Conservation (phyloP, 2,329 filamentous ascomycete species). For the Colletotrichum coccodes region DNA sequence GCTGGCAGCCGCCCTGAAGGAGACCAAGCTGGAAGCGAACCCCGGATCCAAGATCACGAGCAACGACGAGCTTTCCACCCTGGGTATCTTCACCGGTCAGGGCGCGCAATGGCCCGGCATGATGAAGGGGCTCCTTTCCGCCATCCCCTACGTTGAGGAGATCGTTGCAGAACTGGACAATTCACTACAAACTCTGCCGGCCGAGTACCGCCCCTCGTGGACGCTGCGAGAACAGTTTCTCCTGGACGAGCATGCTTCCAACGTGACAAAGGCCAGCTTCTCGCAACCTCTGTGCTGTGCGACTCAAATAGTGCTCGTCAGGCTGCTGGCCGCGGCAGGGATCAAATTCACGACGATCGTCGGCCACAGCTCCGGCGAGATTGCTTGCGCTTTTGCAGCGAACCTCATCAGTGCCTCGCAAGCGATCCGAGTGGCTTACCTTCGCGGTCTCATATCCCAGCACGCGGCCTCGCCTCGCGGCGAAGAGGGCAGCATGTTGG, state of each 20-base stretch:
- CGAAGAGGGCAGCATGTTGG: constrained; percentile 38
- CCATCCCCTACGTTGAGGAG: constrained; percentile 7
- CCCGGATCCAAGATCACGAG: no score
- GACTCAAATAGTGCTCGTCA: constrained; percentile 37
- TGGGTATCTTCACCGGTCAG: constrained; percentile 44
- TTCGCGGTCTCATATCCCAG: constrained; percentile 28
- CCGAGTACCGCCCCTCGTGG: constrained; percentile 39
- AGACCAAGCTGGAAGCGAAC: no score
- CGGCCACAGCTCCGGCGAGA: constrained; percentile 62
- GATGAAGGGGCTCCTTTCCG: constrained; percentile 29
- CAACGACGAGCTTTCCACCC: neutral
- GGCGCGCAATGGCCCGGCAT: constrained; percentile 43
- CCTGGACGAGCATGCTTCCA: constrained; percentile 29
- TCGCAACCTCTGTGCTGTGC: constrained; percentile 29
- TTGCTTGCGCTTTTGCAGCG: constrained; percentile 59
- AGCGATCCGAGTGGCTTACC: constrained; percentile 39
- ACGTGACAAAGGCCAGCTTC: constrained; percentile 36
- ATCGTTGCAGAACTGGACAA: constrained; percentile 37
- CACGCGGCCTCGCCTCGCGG: neutral
- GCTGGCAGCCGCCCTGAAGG: constrained; percentile 1
- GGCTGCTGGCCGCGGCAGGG: constrained; percentile 40
- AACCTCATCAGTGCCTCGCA: constrained; percentile 46
- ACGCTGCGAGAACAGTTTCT: constrained; percentile 37
- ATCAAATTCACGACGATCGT: constrained; percentile 48
- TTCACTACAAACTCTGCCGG: constrained; percentile 33